A percentile compares a stretch with the other conserved stretches of the same genome.
phyloP scores from a whole-genome alignment of 2,329 filamentous ascomycete species.

The Emmonsiellopsis sp. region DNA sequence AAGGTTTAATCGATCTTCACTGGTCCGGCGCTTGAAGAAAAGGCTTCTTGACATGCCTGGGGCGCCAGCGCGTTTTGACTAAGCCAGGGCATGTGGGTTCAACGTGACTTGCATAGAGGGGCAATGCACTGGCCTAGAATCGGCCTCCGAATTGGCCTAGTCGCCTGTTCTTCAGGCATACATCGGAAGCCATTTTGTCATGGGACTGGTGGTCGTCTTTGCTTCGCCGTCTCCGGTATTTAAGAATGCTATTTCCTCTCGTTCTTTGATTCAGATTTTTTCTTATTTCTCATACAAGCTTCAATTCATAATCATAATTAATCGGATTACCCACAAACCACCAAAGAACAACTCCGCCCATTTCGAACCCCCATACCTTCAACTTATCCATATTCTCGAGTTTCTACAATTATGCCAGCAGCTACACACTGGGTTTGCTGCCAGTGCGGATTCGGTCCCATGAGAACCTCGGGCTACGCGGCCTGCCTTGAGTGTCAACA shows the following conservation, averaged over 20 bases:
- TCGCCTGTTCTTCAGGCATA: conserved; percentile 2
- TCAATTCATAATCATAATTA: neutral
- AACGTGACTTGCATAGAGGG: conserved; percentile 1
- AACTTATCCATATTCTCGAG: neutral
- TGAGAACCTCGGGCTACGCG: conserved; percentile 16
- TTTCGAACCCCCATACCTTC: neutral
- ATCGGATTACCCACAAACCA: neutral
- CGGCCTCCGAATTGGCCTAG: neutral
- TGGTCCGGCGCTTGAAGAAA: neutral
- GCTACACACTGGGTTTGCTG: conserved; percentile 26
- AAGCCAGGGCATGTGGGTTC: neutral
- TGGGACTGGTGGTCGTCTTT: neutral
- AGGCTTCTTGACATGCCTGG: neutral
- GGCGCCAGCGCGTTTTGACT: neutral
- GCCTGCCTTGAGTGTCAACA: conserved; percentile 20
- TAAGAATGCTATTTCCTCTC: neutral
- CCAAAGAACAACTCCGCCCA: neutral
- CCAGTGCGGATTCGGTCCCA: conserved; percentile 23
- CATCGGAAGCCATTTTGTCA: neutral
- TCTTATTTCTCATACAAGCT: neutral
- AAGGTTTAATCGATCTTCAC: conserved; percentile 1
- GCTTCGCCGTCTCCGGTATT: neutral
- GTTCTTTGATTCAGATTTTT: neutral
- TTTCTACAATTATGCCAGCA: conserved; percentile 12
- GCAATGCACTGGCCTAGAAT: conserved; percentile 3